Evolutionary conservation across 1,284 basidiomycete genomes (phyloP), one percentile per base, ranked within the genome.

Genomic region (Cerrena zonata): DNA sequence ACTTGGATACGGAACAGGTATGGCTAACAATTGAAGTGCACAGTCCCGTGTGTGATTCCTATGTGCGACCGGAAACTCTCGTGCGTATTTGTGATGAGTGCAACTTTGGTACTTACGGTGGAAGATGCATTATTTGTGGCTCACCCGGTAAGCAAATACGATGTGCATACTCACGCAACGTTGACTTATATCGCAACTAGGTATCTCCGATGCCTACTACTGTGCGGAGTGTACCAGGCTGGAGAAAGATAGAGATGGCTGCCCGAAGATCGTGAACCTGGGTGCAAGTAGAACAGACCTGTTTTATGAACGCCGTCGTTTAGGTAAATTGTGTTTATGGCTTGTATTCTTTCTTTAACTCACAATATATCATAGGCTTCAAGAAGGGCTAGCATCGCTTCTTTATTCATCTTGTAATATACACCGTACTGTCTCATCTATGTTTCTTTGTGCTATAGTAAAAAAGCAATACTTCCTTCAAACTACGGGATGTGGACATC

Each of bases 1-100:
- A 15, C 30, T 22, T 26, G 26, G 11, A 7, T 42, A 18, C 39
- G 30, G 23, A 18, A 10, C 5, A 4, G 10, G 4, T 15, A 4
- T 40, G 13, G 10, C 47, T 40, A 19, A 48, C 47, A 12, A 15
- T 40, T 30, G 10, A 19, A 11, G 11, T 19, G 5, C 39, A 12
- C 51, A 97, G 95, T 69, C 96, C 96, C 10, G 91, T 99, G 51
- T 99, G 96, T 73, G 96, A 99, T 74, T 99, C 95, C 52, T 98
- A 98, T 72, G 96, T 99, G 53, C 84, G 96, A 59, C 96, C 96
- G 54, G 93, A 96, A 72, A 97, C 95, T 15, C 78, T 99, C 52
- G 96, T 99, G 51, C 85, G 94, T 61, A 96, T 98, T 62, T 99
- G 96, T 69, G 96, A 99, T 68, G 95, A 99, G 74, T 99, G 96